Conservation (phyloP, 352 stramenopile genomes). For the Aphanomyces cochlioides region DNA sequence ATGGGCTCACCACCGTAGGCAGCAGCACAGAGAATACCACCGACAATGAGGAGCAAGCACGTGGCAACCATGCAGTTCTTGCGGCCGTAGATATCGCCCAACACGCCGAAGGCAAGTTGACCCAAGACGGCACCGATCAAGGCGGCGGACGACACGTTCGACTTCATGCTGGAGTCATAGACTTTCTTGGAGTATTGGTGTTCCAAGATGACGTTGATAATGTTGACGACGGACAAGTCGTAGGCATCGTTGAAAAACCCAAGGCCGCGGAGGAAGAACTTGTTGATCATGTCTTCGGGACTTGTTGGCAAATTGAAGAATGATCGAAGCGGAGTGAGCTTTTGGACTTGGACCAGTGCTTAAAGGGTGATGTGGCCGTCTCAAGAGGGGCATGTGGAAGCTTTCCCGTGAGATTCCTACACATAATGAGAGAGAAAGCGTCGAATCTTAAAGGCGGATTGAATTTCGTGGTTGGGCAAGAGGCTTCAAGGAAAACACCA, state of each 20-base stretch:
- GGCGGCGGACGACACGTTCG: conserved; percentile 26
- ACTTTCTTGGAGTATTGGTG: conserved; percentile 48
- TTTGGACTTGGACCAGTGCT: no score
- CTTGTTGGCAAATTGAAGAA: background rate
- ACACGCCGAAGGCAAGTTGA: conserved; percentile 28
- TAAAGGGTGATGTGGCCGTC: no score
- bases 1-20: background rate
- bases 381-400: no score
- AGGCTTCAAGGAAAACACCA: no score
- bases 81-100: conserved; percentile 32
- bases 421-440: no score
- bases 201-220: conserved; percentile 70
- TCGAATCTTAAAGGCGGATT: no score
- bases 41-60: conserved; percentile 31
- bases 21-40: conserved; percentile 31
- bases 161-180: conserved; percentile 29
- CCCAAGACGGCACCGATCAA: conserved; percentile 31
- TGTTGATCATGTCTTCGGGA: conserved; percentile 39
- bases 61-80: conserved; percentile 34
- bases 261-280: conserved; percentile 62
- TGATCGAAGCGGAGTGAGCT: no score
- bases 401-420: no score
- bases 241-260: conserved; percentile 77
- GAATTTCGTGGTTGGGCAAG: no score
- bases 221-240: conserved; percentile 77